A percentile compares a stretch with the other conserved stretches of the same genome.
Evolutionary conservation across 768 basidiomycete species (phyloP).

Genomic region (Cystofilobasidium ferigula): DNA sequence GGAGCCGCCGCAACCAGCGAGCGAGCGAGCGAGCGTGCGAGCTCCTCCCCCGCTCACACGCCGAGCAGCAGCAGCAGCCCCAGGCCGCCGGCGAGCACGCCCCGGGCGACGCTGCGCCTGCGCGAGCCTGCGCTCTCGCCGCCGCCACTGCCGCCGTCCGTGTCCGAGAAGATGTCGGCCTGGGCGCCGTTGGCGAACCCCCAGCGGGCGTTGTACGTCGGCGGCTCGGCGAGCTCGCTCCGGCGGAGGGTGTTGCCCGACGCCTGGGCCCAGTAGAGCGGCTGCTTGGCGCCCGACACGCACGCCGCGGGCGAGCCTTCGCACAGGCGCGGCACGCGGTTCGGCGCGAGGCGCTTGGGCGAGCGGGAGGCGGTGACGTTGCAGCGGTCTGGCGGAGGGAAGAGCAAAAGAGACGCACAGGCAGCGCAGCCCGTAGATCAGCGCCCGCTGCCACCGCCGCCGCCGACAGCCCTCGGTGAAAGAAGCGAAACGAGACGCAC

Average conservation of each 20-base stretch:
- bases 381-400: not conserved
- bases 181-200: conserved; percentile 64
- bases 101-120: no score
- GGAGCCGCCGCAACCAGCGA: no score
- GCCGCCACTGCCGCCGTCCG: no score
- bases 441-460: no score
- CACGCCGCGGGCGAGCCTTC: not conserved
- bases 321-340: not conserved
- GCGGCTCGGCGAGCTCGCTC: conserved; percentile 33
- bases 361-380: not conserved
- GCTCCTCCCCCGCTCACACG: no score
- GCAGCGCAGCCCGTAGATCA: no score
- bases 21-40: no score
- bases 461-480: no score
- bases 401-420: not conserved
- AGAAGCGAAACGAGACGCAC: not conserved
- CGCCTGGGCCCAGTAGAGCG: not conserved
- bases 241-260: conserved; percentile 27
- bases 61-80: no score
- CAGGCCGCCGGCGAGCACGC: no score
- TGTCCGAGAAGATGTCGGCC: conserved; percentile 19
- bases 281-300: not conserved
- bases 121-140: no score
- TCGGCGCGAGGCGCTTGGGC: not conserved
- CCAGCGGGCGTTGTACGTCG: conserved; percentile 54